Base-by-base conservation (phyloP, 2,329 filamentous ascomycete genomes). In the Fusarium xyrophilum region DNA sequence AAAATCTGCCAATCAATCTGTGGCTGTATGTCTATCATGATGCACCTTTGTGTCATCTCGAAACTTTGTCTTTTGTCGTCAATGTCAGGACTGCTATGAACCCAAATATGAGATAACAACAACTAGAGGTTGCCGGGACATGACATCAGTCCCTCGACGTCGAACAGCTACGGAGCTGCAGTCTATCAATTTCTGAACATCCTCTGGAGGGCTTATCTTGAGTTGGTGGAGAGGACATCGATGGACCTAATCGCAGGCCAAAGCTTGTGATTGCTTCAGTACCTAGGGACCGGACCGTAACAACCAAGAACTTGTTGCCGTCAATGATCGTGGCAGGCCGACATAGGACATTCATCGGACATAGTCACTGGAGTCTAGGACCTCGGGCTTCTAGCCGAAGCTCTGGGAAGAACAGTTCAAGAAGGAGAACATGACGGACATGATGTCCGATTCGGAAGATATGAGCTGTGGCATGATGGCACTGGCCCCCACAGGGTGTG, bases 361-460 rank as follows among this genome's bases (percentile, higher is more conserved):
- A 33, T 21, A 42, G 54, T 36, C 47, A 50, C 27, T 44, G 61
- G 47, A 40, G 44, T 32, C 50, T 39, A 54, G 53, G 25, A 46
- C 54, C 66, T 70, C 67, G 67, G 67, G 67, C 51, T 59, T 66
- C 36, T 59, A 19, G 11, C 67, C 63, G 67, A 70, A 64, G 23
- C 25, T 8, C 33, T 27, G 40, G 23, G 39, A 27, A 47, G 23
- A 40, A 44, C 35, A 40, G 35, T 39, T 40, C 32, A 36, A 30
- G 30, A 62, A 32, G 27, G 36, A 57, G 11, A n/a, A 36, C n/a
- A 56, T 35, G 38, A 39, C 51, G 59, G 47, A 25, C 14, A 21
- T 43, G 13, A 32, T 39, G 48, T 60, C 67, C 66, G 66, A 54
- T 54, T 44, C 54, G 60, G 46, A 65, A 21, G 36, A 48, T 19